Evolutionary conservation across 495 filamentous ascomycete genomes (phyloP), one percentile per base, ranked within the genome.

Genomic region (Stereocaulon alpinum): DNA sequence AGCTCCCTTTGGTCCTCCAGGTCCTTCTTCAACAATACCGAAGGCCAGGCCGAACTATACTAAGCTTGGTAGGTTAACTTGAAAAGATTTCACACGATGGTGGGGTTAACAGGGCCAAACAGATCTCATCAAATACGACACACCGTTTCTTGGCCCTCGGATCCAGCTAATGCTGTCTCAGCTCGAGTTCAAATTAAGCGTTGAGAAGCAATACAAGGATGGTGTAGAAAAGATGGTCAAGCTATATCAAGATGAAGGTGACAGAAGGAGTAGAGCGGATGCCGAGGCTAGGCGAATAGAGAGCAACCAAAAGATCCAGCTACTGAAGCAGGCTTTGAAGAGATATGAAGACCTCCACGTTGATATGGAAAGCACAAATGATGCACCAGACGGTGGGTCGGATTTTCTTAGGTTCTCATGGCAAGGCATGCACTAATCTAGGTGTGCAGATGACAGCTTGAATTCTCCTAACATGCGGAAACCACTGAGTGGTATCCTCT

Each of bases 71-170:
- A 75, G 62, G 84, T 74, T 42, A 58, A 60, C 20, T 1, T 14
- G 37, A n/a, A 57, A 20, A 37, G 18, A 6, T 32, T 2, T 17
- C 0, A 40, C 40, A 18, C 42, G 27, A 2, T 6, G 4, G 4
- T 49, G 30, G 29, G 50, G 40, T 22, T 52, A 62, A 68, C 60
- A 58, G 55, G 62, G 60, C 58, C 58, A 59, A 40, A 22, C 66
- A 97, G 93, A 98, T 77, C 79, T 99, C 56, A 97, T 99, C 74
- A 99, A 96, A 83, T 96, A 90, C 75, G 94, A 99, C 70, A 97
- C 92, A 22, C 84, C 84, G 22, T 89, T 96, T 69, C 85, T 99
- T 55, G 93, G 93, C 30, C 94, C 94, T 40, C 89, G 94, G 59
- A 99, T 99, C 68, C 94, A 97, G 75, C 85, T 96, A 63, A 99